Evolutionary conservation across 2,329 filamentous ascomycete species (phyloP), one percentile per base, ranked within the genome.

Genomic region (Stemphylium lycopersici): DNA sequence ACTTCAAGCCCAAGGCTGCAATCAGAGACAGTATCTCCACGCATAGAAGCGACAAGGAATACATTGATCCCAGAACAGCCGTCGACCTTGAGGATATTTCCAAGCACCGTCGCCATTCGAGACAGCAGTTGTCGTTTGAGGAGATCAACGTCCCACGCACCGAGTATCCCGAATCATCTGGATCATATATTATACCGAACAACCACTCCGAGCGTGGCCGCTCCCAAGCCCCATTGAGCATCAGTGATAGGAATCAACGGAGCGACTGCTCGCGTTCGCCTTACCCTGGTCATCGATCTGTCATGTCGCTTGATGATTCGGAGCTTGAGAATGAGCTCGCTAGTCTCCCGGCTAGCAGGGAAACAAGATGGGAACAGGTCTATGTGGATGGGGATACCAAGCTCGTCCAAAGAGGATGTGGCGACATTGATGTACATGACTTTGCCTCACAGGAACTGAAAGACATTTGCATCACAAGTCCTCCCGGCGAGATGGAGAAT

Each of bases 51-150:
- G 76, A 77, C 46, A 80, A 79, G 59, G 75, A 79, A 52, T 81
- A 80, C 55, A 80, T 81, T 51, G 78, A 80, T 48, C 79, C 79
- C 3, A 67, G 70, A 7, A 75, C 76, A 26, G 69, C 78, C 24
- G 75, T 81, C 16, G 76, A 75, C 32, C 72, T 77, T 5, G 74
- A 79, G 16, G 78, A 80, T 47, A 78, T 80, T 20, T 67, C 71
- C 12, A 66, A 73, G 37, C 66, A 68, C 47, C 60, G 62, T 16
- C 61, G 62, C 1, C 61, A 66, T 38, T 67, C 62, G 6, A 63
- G 60, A 32, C 63, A 69, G 12, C 63, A 65, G 13, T 73, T 66
- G 2, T 74, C 70, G 1, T 71, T 71, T 18, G 72, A 71, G 7
- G 65, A 71, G 13, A 58, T 70, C 40, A 56, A 68, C 36, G 60